phyloP scores from a whole-genome alignment of 2,329 filamentous ascomycete species.

The Nemania abortiva region DNA sequence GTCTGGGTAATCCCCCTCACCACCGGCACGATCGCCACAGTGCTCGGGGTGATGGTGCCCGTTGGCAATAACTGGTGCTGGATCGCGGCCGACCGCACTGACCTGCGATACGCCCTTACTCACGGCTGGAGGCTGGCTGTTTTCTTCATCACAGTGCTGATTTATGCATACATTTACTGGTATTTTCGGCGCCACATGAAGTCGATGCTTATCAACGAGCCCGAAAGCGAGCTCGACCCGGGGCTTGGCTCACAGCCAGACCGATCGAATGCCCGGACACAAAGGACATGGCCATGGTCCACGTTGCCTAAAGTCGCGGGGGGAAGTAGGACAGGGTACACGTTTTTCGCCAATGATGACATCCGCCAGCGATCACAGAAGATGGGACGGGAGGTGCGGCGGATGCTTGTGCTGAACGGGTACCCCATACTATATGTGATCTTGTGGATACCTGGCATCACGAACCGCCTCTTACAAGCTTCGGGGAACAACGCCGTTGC shows the following conservation, averaged over 20 bases:
- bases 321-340: not conserved
- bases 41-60: conserved; percentile 1
- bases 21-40: not conserved
- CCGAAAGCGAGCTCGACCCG: not conserved
- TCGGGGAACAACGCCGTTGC: conserved; percentile 1
- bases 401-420: not conserved
- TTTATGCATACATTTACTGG: conserved; percentile 5
- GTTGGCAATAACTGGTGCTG: conserved; percentile 5
- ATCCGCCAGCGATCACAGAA: conserved; percentile 1
- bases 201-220: conserved; percentile 3
- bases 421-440: not conserved
- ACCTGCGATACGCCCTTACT: not conserved
- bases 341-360: conserved; percentile 2
- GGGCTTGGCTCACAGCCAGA: not conserved
- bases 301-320: too few relatives aligned
- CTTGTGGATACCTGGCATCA: not conserved
- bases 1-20: not conserved
- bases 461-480: not conserved
- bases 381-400: not conserved
- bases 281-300: too few relatives aligned
- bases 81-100: not conserved
- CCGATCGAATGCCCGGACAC: too few relatives aligned
- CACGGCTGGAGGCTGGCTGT: not conserved
- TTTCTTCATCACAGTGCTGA: not conserved
- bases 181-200: conserved; percentile 2